These are phyloP conservation scores for Saturnispora halmiae DNA, from an alignment of 805 yeast species.

Conservation along the genomic window DNA sequence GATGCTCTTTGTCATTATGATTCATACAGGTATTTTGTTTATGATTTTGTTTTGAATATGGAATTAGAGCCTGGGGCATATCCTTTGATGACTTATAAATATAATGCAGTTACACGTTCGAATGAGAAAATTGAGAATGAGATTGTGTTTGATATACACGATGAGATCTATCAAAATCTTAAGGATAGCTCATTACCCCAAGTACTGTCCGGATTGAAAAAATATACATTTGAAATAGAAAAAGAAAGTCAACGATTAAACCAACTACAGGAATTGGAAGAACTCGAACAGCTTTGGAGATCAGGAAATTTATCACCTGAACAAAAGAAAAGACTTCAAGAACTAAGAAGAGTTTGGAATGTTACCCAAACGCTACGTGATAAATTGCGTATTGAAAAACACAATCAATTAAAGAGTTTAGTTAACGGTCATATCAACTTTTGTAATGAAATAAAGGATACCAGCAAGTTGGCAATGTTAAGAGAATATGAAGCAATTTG, in stretches of 20 bases:
- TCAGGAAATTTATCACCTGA: conserved; percentile 2
- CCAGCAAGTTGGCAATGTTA: conserved; percentile 5
- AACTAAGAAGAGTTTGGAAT: conserved; percentile 5
- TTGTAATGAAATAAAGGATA: conserved; percentile 9
- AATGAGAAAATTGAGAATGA: conserved; percentile 23
- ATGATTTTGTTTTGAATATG: conserved; percentile 44
- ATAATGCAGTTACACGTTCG: conserved; percentile 18
- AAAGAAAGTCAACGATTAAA: conserved; percentile 6
- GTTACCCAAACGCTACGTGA: conserved; percentile 9
- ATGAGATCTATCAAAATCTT: conserved; percentile 20
- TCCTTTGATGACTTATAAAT: conserved; percentile 21
- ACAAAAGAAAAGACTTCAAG: conserved; percentile 8
- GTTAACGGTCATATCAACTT: conserved; percentile 9
- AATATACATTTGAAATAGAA: conserved; percentile 6
- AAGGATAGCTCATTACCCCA: conserved; percentile 24
- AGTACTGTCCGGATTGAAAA: conserved; percentile 17
- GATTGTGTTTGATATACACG: conserved; percentile 22
- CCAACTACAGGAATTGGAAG: conserved; percentile 8
- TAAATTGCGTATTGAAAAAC: conserved; percentile 6
- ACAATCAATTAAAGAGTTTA: conserved; percentile 5
- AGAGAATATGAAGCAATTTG: conserved; percentile 9
- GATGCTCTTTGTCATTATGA: conserved; percentile 87
- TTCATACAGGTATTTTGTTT: conserved; percentile 85
- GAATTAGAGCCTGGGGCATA: conserved; percentile 21
- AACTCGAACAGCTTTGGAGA: conserved; percentile 5